Evolutionary conservation across 768 basidiomycete species (phyloP).

Genomic region (Mycena galericulata): DNA sequence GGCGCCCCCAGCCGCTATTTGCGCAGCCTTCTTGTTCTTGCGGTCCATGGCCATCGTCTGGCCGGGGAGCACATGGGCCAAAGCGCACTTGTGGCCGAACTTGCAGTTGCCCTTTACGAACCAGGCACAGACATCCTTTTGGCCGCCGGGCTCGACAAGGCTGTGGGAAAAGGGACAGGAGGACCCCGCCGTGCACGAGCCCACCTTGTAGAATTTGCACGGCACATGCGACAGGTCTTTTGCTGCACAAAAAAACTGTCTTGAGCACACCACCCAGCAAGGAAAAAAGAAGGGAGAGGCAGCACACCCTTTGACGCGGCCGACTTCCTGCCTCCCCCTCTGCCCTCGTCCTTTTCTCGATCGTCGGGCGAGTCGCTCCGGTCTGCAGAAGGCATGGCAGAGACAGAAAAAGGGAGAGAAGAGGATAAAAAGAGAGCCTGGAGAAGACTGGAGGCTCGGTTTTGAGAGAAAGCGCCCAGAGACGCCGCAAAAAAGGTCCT

Average conservation of each 20-base stretch:
- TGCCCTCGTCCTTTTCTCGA: conserved; percentile 33
- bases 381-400: conserved; percentile 30
- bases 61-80: conserved; percentile 94
- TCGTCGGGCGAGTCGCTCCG: conserved; percentile 30
- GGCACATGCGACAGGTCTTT: conserved; percentile 97
- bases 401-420: conserved; percentile 10
- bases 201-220: conserved; percentile 97
- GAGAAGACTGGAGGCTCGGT: no score
- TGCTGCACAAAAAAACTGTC: conserved; percentile 63
- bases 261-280: neutral
- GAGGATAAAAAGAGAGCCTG: no score
- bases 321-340: conserved; percentile 38
- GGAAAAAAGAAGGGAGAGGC: conserved; percentile 18
- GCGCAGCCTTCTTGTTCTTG: conserved; percentile 96
- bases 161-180: conserved; percentile 96
- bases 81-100: conserved; percentile 84
- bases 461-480: no score
- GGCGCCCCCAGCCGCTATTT: conserved; percentile 66
- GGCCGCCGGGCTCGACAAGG: conserved; percentile 76
- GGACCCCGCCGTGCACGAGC: conserved; percentile 92
- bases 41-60: conserved; percentile 96
- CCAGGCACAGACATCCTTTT: conserved; percentile 89
- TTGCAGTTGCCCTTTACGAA: conserved; percentile 92
- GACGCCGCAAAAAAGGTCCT: no score
- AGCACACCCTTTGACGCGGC: conserved; percentile 47